A percentile compares a stretch with the other conserved stretches of the same genome.
Conservation (phyloP, 1,284 basidiomycete species). For the Heterobasidion annosum region DNA sequence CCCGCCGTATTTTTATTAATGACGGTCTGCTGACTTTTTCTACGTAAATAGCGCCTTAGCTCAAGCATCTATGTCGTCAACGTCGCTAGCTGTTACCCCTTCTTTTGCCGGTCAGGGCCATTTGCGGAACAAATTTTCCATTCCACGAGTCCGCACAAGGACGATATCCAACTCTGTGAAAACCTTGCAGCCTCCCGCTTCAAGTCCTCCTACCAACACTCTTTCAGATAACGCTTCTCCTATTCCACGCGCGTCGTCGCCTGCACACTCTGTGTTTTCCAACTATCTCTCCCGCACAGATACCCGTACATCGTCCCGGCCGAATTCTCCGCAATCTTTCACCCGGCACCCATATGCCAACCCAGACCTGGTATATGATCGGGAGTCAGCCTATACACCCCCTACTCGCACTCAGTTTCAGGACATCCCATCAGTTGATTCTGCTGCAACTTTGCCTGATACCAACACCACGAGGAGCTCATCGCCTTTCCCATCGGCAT, state of each 20-base stretch:
- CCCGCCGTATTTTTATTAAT: background rate
- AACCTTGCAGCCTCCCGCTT: constrained; percentile 10
- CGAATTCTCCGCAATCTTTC: constrained; percentile 13
- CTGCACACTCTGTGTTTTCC: constrained; percentile 11
- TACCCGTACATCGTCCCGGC: constrained; percentile 8
- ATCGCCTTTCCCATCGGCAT: constrained; percentile 27
- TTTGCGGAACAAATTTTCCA: constrained; percentile 24
- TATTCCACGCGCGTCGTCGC: constrained; percentile 12
- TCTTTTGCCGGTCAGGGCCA: constrained; percentile 18
- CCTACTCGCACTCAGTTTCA: background rate
- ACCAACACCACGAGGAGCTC: constrained; percentile 26
- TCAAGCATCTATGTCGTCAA: constrained; percentile 50
- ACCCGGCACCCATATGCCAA: constrained; percentile 65
- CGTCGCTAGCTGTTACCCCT: constrained; percentile 31
- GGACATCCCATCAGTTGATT: constrained; percentile 30
- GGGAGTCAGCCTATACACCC: constrained; percentile 3
- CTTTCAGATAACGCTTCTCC: constrained; percentile 18
- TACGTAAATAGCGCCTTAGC: constrained; percentile 31
- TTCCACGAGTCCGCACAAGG: constrained; percentile 22
- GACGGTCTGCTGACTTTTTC: background rate
- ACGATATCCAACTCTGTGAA: constrained; percentile 19
- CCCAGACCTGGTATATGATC: constrained; percentile 33
- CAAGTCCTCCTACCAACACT: constrained; percentile 8
- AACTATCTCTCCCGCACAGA: constrained; percentile 7
- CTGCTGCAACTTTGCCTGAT: constrained; percentile 47